Base-by-base conservation (phyloP, 2,329 filamentous ascomycete species). In the Aspergillus felis region DNA sequence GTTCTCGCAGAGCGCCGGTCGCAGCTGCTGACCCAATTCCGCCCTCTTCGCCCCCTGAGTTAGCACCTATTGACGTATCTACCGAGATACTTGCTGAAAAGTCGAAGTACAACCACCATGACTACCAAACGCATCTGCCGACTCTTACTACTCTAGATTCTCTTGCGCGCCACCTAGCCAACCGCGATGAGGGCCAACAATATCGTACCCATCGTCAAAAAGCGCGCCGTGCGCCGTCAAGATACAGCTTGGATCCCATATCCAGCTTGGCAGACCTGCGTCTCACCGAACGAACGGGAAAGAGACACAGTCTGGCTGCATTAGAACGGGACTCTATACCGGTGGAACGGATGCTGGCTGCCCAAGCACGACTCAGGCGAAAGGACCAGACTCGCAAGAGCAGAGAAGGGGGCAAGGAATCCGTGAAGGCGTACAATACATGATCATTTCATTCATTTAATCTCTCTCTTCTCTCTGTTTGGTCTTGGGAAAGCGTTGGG, bases 361-460 rank as follows among this genome's bases (percentile, higher is more conserved):
- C 74, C 3, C 66, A 71, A 55, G 71, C 68, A n/a, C 66, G 74
- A 41, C 64, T 76, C 12, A 70, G 68, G 49, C 68, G 66, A 46
- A 71, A 68, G 57, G 62, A 64, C 48, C 62, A 68, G 28, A 62
- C 53, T 29, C 64, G 64, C 22, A 69, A 64, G 60, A 53, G 51
- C 32, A 64, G 60, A 57, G 62, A 64, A 38, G 63, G 66, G n/a
- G 73, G 69, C 27, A 74, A 73, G 56, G 73, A 75, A 56, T 74
- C 71, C 61, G 55, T 67, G 3, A 61, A 57, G 46, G 48, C 64
- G 14, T 53, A 58, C 41, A 44, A 54, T 32, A 41, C 35, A 47
- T 53, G 24, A 47, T 24, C 44, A 47, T 14, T 14, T 47, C 44
- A 4, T 25, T 24, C 32, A 17, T 27, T 24, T 47, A 17, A 25